Evolutionary conservation across 1,139 yeast species (phyloP).

Genomic region (Candida smagusa): DNA sequence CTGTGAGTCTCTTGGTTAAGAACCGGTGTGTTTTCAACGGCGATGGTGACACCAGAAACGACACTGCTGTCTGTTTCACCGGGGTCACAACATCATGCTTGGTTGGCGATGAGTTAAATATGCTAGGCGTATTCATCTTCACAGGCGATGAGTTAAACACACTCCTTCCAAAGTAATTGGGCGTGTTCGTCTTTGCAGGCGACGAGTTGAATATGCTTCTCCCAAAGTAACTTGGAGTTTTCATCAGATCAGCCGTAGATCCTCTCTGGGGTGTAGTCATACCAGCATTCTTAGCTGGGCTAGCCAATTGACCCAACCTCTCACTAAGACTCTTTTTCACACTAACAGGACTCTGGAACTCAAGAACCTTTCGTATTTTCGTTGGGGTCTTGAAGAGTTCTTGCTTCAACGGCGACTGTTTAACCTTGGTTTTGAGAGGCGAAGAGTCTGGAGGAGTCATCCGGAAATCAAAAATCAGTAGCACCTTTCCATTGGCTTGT

Average conservation of each 20-base stretch:
- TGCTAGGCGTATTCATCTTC: not conserved
- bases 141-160: not conserved
- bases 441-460: slow-evolving; percentile 48
- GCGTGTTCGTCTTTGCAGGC: slow-evolving; percentile 19
- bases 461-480: slow-evolving; percentile 59
- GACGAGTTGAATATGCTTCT: slow-evolving; percentile 9
- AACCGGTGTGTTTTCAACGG: slow-evolving; percentile 41
- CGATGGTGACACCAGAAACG: slow-evolving; percentile 44
- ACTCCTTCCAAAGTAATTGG: slow-evolving; percentile 28
- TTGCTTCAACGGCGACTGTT: not conserved
- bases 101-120: too few relatives aligned
- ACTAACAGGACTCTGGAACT: slow-evolving; percentile 5
- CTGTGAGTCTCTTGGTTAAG: slow-evolving; percentile 30
- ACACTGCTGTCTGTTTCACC: slow-evolving; percentile 8
- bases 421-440: slow-evolving; percentile 25
- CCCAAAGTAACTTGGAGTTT: slow-evolving; percentile 36
- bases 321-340: slow-evolving; percentile 5
- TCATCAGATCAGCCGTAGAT: not conserved
- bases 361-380: slow-evolving; percentile 10
- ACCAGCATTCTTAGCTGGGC: too few relatives aligned
- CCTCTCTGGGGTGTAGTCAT: too few relatives aligned
- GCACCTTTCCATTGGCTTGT: slow-evolving; percentile 64
- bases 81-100: slow-evolving; percentile 6
- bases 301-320: slow-evolving; percentile 2
- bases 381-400: slow-evolving; percentile 33